Percentiles rank a stretch among this genome's conserved stretches.
Evolutionary conservation across 2,329 filamentous ascomycete species (phyloP).

Genomic region (Coniochaeta pulveracea): DNA sequence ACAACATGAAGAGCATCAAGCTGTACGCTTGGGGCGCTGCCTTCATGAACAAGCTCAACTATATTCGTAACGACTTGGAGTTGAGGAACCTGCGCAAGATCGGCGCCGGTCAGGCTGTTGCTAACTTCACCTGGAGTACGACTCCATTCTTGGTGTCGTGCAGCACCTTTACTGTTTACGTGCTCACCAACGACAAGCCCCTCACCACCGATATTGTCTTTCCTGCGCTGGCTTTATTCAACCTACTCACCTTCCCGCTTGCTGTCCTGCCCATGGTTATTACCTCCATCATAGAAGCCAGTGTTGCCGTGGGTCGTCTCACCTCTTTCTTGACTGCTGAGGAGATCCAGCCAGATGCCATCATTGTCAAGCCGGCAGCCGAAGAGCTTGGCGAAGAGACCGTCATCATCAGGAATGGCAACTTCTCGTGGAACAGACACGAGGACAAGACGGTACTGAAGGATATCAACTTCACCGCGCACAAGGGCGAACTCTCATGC

Average conservation of each 20-base stretch:
- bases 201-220: conserved; percentile 94
- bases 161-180: conserved; percentile 90
- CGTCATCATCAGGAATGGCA: conserved; percentile 70
- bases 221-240: conserved; percentile 83
- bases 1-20: conserved; percentile 99
- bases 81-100: conserved; percentile 93
- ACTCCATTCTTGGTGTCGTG: conserved; percentile 97
- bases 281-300: conserved; percentile 87
- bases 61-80: conserved; percentile 91
- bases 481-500: conserved; percentile 88
- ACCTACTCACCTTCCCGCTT: conserved; percentile 88
- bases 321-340: conserved; percentile 79
- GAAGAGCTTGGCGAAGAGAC: conserved; percentile 75
- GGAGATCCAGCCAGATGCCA: conserved; percentile 79
- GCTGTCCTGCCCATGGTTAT: conserved; percentile 97
- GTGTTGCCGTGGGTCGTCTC: conserved; percentile 79
- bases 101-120: conserved; percentile 82
- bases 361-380: conserved; percentile 57
- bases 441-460: conserved; percentile 60
- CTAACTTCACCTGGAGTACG: conserved; percentile 96
- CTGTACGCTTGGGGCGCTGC: conserved; percentile 95
- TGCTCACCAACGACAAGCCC: conserved; percentile 68
- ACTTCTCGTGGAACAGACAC: conserved; percentile 91
- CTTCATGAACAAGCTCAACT: conserved; percentile 95
- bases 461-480: conserved; percentile 78